These are phyloP conservation scores for Plenodomus biglobosus DNA, from an alignment of 2,329 filamentous ascomycete species.

Conservation along the genomic window DNA sequence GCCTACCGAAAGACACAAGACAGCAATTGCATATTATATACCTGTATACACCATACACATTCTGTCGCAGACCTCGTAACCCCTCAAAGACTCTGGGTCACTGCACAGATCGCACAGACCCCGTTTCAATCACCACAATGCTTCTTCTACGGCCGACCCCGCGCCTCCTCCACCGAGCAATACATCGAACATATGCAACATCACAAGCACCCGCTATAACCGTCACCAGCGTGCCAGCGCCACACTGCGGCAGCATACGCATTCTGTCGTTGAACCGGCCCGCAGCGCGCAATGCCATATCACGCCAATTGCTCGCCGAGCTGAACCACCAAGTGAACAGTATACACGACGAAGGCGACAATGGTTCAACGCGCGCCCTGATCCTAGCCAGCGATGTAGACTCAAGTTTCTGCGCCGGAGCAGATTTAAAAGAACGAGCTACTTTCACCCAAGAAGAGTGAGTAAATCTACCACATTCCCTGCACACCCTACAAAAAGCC, in stretches of 20 bases:
- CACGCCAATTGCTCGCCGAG: constrained; percentile 70
- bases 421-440: constrained; percentile 86
- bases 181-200: constrained; percentile 44
- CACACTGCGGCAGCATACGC: constrained; percentile 79
- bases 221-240: constrained; percentile 73
- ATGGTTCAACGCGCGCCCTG: constrained; percentile 71
- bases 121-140: constrained; percentile 18
- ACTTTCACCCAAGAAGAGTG: constrained; percentile 78
- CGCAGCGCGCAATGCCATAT: constrained; percentile 86
- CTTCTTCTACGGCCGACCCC: constrained; percentile 23
- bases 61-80: not conserved
- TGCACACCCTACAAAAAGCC: not conserved
- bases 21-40: not conserved
- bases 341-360: constrained; percentile 62
- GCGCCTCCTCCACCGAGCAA: constrained; percentile 22
- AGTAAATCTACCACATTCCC: constrained; percentile 21
- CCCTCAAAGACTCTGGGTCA: not conserved
- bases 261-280: constrained; percentile 87
- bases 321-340: constrained; percentile 72
- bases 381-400: constrained; percentile 85
- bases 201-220: constrained; percentile 62
- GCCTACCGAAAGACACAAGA: not conserved
- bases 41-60: not conserved
- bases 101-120: not conserved
- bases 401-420: constrained; percentile 86